Conservation (phyloP, 2,329 filamentous ascomycete genomes). For the Endothia cerciana region DNA sequence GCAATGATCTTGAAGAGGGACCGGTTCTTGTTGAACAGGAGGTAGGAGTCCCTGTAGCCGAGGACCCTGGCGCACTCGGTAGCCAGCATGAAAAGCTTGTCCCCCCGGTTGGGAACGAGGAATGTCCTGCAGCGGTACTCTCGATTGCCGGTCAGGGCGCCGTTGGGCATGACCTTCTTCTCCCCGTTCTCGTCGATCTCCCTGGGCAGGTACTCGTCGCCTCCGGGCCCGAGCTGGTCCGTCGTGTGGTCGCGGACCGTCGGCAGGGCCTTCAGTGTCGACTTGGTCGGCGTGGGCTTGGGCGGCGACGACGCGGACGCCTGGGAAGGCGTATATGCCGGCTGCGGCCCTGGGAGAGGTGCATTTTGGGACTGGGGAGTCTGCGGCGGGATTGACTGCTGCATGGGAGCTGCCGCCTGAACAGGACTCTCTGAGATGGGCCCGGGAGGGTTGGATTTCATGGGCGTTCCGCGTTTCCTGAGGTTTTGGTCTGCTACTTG, state of each 20-base stretch:
- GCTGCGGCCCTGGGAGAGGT: slow-evolving; percentile 40
- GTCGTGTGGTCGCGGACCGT: slow-evolving; percentile 97
- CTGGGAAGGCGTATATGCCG: slow-evolving; percentile 48
- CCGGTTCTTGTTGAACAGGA: slow-evolving; percentile 97
- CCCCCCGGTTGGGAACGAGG: slow-evolving; percentile 83
- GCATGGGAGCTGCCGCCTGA: slow-evolving; percentile 52
- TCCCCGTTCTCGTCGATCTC: slow-evolving; percentile 93
- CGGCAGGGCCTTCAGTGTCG: slow-evolving; percentile 88
- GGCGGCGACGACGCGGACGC: slow-evolving; percentile 62
- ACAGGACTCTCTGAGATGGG: slow-evolving; percentile 61
- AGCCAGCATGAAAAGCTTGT: slow-evolving; percentile 97
- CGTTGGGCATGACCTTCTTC: slow-evolving; percentile 86
- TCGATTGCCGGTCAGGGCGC: slow-evolving; percentile 78
- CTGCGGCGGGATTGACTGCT: slow-evolving; percentile 40
- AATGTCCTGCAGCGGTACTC: slow-evolving; percentile 95
- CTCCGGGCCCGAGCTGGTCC: slow-evolving; percentile 85
- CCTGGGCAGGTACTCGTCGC: slow-evolving; percentile 92
- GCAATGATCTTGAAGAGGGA: slow-evolving; percentile 98
- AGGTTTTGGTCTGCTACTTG: slow-evolving; percentile 52
- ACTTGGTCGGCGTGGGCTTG: slow-evolving; percentile 80
- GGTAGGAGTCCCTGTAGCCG: slow-evolving; percentile 95
- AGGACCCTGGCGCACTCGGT: slow-evolving; percentile 95
- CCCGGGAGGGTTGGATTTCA: slow-evolving; percentile 60
- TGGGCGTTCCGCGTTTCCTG: slow-evolving; percentile 64
- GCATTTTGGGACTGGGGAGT: slow-evolving; percentile 31